Evolutionary conservation across 768 basidiomycete genomes (phyloP).

Genomic region (Kwoniella botswanensis): DNA sequence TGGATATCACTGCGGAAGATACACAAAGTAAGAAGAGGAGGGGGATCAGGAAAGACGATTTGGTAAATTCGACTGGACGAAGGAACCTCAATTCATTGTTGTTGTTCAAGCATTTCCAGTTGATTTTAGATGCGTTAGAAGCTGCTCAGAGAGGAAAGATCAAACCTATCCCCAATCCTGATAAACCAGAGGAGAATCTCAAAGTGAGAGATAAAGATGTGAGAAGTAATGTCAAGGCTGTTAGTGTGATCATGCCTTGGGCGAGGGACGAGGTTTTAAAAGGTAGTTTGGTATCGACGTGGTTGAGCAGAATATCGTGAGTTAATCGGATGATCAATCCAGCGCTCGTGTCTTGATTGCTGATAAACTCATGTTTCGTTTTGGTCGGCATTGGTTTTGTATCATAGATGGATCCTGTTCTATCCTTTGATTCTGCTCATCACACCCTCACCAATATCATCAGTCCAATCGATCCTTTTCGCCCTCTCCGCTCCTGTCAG

Average conservation of each 20-base stretch:
- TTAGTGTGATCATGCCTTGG: slow-evolving; percentile 54
- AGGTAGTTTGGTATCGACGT: slow-evolving; percentile 34
- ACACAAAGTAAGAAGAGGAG: slow-evolving; percentile 66
- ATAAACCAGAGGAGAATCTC: slow-evolving; percentile 38
- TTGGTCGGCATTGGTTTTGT: no score
- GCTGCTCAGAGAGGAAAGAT: slow-evolving; percentile 60
- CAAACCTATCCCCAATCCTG: slow-evolving; percentile 55
- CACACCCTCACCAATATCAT: slow-evolving; percentile 69
- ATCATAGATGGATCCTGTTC: slow-evolving; percentile 69
- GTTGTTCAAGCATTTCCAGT: slow-evolving; percentile 75
- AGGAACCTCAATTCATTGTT: slow-evolving; percentile 43
- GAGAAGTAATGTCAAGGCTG: slow-evolving; percentile 52
- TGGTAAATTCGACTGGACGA: slow-evolving; percentile 63
- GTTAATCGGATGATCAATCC: slow-evolving; percentile 15
- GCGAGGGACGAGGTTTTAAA: slow-evolving; percentile 49
- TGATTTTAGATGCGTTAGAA: slow-evolving; percentile 80
- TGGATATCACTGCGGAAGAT: slow-evolving; percentile 62
- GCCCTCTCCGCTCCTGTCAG: slow-evolving; percentile 64
- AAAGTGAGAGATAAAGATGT: slow-evolving; percentile 44
- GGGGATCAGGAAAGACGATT: slow-evolving; percentile 61
- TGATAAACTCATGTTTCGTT: no score
- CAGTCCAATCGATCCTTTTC: slow-evolving; percentile 79
- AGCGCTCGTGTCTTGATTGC: no score
- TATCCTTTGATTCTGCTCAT: slow-evolving; percentile 72
- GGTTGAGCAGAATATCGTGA: slow-evolving; percentile 71